Percentiles rank a stretch among this genome's conserved stretches.
phyloP scores from a whole-genome alignment of 2,329 filamentous ascomycete species.

The Aspergillus floridensis region DNA sequence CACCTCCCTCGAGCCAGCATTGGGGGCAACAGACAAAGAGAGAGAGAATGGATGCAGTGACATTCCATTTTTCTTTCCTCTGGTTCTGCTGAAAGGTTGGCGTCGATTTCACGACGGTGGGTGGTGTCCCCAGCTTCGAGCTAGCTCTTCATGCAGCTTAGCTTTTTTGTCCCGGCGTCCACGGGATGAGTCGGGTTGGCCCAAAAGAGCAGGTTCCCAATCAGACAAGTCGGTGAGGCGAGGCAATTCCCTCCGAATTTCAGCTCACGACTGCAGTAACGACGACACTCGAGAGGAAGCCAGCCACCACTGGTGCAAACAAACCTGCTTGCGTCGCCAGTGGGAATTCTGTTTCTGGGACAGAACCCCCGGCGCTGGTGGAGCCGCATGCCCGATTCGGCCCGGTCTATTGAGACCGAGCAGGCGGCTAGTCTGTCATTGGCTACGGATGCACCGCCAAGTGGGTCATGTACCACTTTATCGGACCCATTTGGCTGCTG shows the following conservation, averaged over 20 bases:
- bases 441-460: slow-evolving; percentile 1
- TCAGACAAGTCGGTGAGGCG: slow-evolving; percentile 5
- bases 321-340: slow-evolving; percentile 8
- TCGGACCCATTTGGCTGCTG: slow-evolving; percentile 18
- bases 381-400: slow-evolving; percentile 29
- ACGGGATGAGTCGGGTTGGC: slow-evolving; percentile 4
- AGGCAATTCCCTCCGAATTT: background rate
- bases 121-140: background rate
- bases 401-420: slow-evolving; percentile 24
- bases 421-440: slow-evolving; percentile 14
- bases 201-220: slow-evolving; percentile 4
- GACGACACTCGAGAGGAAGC: background rate
- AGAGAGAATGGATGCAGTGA: background rate
- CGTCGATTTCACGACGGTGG: background rate
- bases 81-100: background rate
- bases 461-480: slow-evolving; percentile 18
- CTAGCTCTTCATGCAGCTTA: slow-evolving; percentile 3
- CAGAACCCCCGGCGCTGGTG: slow-evolving; percentile 18
- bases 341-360: slow-evolving; percentile 2
- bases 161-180: background rate
- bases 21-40: background rate
- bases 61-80: background rate
- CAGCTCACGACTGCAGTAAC: background rate
- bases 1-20: slow-evolving; percentile 1
- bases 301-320: background rate